Base-by-base conservation (phyloP, 2,329 filamentous ascomycete species). In the Macrophomina tecta region DNA sequence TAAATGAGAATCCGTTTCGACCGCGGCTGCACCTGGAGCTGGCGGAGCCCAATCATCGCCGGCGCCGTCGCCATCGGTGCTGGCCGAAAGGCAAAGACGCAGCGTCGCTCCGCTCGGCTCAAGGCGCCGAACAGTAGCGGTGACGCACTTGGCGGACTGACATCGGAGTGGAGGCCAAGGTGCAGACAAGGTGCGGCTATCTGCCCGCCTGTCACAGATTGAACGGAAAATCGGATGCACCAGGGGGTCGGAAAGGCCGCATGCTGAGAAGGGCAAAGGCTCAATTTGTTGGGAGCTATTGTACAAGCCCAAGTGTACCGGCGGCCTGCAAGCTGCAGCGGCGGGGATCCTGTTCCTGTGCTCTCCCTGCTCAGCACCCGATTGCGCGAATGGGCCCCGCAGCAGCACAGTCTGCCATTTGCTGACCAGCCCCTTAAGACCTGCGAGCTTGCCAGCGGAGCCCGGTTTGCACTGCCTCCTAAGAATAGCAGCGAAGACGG, bases 171-270 rank as follows among this genome's bases (percentile, higher is more conserved):
- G 7, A 5, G 18, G 48, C 18, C 48, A 18, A 58, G 38, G 55
- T 58, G 38, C 18, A 45, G 55, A 58, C 55, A 58, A 58, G 55
- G 55, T 58, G 55, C 55, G 55, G 55, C 55, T 42, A 32, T 32
- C 36, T 28, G 38, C 36, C 18, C 23, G 6, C 14, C 7, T 12
- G 55, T 34, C 38, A 32, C 23, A 58, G 38, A 58, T 45, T 58
- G 23, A 45, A 42, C 55, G 55, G 55, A 58, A 58, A 42, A 45
- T 42, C 38, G 55, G 55, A 45, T 45, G 55, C 36, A n/a, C 55
- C 55, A 58, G 55, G 18, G 5, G n/a, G 55, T n/a, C 51, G 55
- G 55, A 55, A 32, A 18, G 32, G 32, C 36, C 55, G 42, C 55
- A 32, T 12, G 5, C 48, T 28, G 18, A 14, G 18, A 11, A 4